Base-by-base conservation (phyloP, 495 filamentous ascomycete genomes). In the Poronia punctata region DNA sequence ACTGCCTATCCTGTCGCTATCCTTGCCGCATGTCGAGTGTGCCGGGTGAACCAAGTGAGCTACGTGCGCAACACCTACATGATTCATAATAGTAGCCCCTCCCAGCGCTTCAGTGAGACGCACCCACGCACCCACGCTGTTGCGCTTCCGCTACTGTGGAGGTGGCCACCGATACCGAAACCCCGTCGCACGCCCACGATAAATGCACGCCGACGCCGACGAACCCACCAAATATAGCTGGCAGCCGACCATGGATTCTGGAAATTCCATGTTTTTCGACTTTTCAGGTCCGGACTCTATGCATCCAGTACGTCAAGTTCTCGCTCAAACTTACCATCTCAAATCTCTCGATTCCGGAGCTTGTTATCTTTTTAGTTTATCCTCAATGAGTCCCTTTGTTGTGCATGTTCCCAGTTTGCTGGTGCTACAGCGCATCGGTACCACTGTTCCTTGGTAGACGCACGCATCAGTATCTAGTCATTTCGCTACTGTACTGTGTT, bases 201-300 rank as follows among this genome's bases (percentile, higher is more conserved):
- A 30, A 22, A 28, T 46, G 31, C 22, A 20, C 8, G 36, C 11
- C 35, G 31, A 29, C n/a, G 24, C 24, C 7, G 24, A n/a, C n/a
- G 24, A 7, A 27, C 24, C 24, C n/a, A 27, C 24, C 24, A 7
- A 27, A 27, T n/a, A 17, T 33, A 15, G 35, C 35, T 27, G n/a
- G 16, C 35, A 31, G 26, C 22, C 22, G 35, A 54, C 39, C 55
- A 68, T 68, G 65, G 60, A 65, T 40, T 60, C 59, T 49, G 50
- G 57, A 49, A 48, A 53, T 21, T 41, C 52, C 36, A 64, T 41
- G 52, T 49, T 60, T 20, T 66, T 53, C 40, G 58, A 54, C 43
- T 65, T 58, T 39, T 43, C 49, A 29, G 40, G 37, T 38, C 44
- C 52, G 42, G 38, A 31, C 11, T 33, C 46, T 32, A 36, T 59